Base-by-base conservation (phyloP, 139 green algal genomes). In the Ulvella scutata region DNA sequence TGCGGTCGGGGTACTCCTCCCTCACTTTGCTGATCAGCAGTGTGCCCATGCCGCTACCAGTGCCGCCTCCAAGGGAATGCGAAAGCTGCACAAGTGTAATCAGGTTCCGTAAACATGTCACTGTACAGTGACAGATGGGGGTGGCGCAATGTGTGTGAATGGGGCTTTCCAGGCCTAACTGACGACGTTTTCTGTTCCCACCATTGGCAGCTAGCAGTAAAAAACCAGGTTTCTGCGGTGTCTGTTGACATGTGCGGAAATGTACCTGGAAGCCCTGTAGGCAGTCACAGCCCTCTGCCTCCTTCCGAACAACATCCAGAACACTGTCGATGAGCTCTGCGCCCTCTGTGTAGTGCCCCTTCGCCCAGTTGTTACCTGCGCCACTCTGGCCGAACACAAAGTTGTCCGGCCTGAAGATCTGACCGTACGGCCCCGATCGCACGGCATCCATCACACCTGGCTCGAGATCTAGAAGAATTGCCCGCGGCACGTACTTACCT, bases 341-440 rank as follows among this genome's bases (percentile, higher is more conserved):
- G 44, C 94, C 94, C 89, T 98, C 94, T 21, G 94, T 98, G 91
- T 98, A 98, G 87, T 98, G 94, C 28, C 94, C 94, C 85, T 98
- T 98, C 75, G 94, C 94, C 94, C 94, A 98, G 90, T 98, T 98
- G 88, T 98, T 98, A 40, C 94, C 94, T n/a, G 94, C 94, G 28
- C 94, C 94, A 44, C 87, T 96, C 84, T 96, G 89, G 35, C 90
- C 90, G 76, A 93, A 93, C 4, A 95, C 86, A 75, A 95, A 93
- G 88, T 95, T 95, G 82, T 95, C 90, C 10, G 90, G 90, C 67
- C 89, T 81, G 81, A 96, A 96, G 73, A 97, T 92, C 85, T 97
- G 86, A 62, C 92, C 91, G 72, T 90, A 97, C 23, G 92, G 91
- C 13, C 93, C 92, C 3, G 88, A 92, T 67, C 92, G 87, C 10